phyloP scores from a whole-genome alignment of 345 rosid species.

The Linum usitatissimum region DNA sequence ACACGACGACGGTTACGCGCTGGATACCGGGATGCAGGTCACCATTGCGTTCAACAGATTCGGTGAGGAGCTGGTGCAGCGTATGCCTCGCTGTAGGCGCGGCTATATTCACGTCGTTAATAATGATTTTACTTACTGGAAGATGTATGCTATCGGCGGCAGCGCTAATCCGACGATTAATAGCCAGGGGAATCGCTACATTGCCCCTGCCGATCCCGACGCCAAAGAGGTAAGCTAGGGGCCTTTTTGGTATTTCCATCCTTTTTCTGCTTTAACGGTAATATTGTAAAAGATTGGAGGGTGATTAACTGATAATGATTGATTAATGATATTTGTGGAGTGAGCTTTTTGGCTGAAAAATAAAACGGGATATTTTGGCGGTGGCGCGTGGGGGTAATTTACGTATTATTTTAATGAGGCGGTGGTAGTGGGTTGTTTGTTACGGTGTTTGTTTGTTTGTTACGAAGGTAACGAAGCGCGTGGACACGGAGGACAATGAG shows the following conservation, averaged over 20 bases:
- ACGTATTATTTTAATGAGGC: not conserved
- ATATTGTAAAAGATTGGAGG: not conserved
- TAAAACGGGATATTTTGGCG: not conserved
- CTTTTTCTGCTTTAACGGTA: not conserved
- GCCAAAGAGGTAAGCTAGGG: constrained; percentile 59
- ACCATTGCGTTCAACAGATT: constrained; percentile 21
- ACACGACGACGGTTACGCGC: constrained; percentile 18
- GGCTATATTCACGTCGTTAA: constrained; percentile 95
- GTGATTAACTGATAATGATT: not conserved
- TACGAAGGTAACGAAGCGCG: constrained; percentile 83
- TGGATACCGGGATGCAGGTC: constrained; percentile 16
- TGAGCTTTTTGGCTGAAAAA: not conserved
- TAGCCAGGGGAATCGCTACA: constrained; percentile 92
- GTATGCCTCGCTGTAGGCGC: constrained; percentile 40
- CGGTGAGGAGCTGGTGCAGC: constrained; percentile 21
- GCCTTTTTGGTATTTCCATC: not conserved
- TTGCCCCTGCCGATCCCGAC: constrained; percentile 50
- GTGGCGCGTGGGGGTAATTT: constrained; percentile 14
- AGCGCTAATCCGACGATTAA: constrained; percentile 89
- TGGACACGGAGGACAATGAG: constrained; percentile 51
- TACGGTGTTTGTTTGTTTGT: not conserved
- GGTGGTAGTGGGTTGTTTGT: not conserved
- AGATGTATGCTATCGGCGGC: constrained; percentile 98
- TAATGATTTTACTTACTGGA: constrained; percentile 77
- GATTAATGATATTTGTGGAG: not conserved